A percentile compares a stretch with the other conserved stretches of the same genome.
phyloP scores from a whole-genome alignment of 768 basidiomycete species.

The Cystofilobasidium macerans region DNA sequence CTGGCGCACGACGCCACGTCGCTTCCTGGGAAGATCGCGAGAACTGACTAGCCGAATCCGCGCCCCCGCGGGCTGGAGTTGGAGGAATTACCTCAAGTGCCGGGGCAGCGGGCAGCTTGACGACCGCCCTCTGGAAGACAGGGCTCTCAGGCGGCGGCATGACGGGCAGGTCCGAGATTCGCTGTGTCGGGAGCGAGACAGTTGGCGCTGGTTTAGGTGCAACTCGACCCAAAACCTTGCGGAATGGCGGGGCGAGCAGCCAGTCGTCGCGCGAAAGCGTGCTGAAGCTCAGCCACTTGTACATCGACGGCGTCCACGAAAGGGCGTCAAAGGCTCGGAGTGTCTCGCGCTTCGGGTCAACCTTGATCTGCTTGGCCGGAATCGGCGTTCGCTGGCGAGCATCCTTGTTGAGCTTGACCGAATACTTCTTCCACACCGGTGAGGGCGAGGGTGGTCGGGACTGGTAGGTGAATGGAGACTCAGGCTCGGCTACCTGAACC shows the following conservation, averaged over 20 bases:
- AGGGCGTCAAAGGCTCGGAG: conserved; percentile 22
- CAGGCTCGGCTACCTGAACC: neutral
- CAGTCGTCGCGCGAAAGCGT: conserved; percentile 36
- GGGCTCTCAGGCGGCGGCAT: neutral
- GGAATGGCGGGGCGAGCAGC: conserved; percentile 29
- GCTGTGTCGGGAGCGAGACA: neutral
- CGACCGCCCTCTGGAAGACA: neutral
- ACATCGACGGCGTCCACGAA: conserved; percentile 34
- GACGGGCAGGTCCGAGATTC: conserved; percentile 1
- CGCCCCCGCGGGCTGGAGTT: neutral
- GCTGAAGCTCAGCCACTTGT: conserved; percentile 28
- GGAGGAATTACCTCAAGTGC: conserved; percentile 1
- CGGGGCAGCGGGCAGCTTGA: neutral
- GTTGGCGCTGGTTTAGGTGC: neutral
- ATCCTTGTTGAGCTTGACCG: conserved; percentile 32
- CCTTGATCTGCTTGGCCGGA: conserved; percentile 2
- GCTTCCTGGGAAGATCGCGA: neutral
- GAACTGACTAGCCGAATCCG: too few species aligned
- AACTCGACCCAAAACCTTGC: neutral
- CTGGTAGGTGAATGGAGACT: conserved; percentile 27
- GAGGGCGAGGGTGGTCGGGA: conserved; percentile 35
- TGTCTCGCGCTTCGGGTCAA: neutral
- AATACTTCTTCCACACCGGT: conserved; percentile 38
- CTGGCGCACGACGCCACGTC: conserved; percentile 10
- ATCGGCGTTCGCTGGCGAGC: neutral